A percentile compares a stretch with the other conserved stretches of the same genome.
These are phyloP conservation scores for Mycosphaerelloides madeirae DNA, from an alignment of 2,329 filamentous ascomycete species.

Conservation along the genomic window DNA sequence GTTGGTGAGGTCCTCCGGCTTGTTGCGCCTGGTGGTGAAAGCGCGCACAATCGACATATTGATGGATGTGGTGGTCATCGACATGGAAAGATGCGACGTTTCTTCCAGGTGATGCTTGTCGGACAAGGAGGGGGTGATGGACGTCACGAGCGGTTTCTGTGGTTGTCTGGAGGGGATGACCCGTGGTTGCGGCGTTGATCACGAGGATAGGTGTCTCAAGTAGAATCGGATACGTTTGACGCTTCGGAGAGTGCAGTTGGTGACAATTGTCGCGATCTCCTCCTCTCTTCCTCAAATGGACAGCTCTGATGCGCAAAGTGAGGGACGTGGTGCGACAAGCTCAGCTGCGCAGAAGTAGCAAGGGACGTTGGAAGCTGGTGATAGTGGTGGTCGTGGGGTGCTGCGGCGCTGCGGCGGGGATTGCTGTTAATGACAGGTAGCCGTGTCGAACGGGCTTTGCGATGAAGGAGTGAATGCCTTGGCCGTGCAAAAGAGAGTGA, in stretches of 20 bases:
- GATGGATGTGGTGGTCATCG: slow-evolving; percentile 9
- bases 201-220: neutral
- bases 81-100: slow-evolving; percentile 2
- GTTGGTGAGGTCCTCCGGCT: slow-evolving; percentile 38
- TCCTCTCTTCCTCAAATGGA: too few species aligned
- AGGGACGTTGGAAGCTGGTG: slow-evolving; percentile 1
- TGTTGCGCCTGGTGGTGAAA: slow-evolving; percentile 68
- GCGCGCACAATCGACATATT: slow-evolving; percentile 62
- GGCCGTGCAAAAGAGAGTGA: too few species aligned
- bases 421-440: neutral
- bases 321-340: slow-evolving; percentile 2
- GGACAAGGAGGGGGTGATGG: neutral
- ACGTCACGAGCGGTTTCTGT: neutral
- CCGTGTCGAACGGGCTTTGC: too few species aligned
- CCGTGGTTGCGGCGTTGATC: too few species aligned
- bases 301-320: neutral
- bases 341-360: slow-evolving; percentile 3
- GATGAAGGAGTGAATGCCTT: too few species aligned
- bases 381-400: too few species aligned
- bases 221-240: too few species aligned
- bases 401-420: neutral
- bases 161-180: neutral
- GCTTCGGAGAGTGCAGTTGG: too few species aligned
- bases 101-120: slow-evolving; percentile 2
- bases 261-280: too few species aligned